Conservation (phyloP, 108 stramenopile species). For the Heterococcus sp. region DNA sequence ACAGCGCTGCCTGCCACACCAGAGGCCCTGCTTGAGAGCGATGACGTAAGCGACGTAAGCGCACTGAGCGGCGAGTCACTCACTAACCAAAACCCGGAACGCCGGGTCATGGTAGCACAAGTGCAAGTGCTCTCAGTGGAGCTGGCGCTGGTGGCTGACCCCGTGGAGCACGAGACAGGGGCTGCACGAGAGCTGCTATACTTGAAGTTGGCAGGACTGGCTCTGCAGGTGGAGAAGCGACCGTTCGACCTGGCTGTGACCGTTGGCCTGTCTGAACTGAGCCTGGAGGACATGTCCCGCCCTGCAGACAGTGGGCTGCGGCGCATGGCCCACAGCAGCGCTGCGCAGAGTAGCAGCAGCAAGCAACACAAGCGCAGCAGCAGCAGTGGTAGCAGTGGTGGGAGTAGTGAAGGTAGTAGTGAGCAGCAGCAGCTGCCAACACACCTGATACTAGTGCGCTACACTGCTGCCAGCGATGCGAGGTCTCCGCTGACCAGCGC, state of each 20-base stretch:
- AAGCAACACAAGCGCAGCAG: not conserved
- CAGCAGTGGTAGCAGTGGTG: not conserved
- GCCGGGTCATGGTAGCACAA: not conserved
- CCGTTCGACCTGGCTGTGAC: not conserved
- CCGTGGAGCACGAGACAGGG: not conserved
- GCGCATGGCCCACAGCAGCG: not conserved
- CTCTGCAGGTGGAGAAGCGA: not conserved
- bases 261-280: not conserved
- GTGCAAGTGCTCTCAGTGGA: not conserved
- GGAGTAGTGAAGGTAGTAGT: not conserved
- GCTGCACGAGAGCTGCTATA: not conserved
- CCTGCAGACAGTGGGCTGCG: not conserved
- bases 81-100: too few species aligned
- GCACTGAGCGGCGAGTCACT: not conserved
- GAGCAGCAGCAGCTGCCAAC: not conserved
- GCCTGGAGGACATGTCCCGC: not conserved
- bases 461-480: not conserved
- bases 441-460: not conserved
- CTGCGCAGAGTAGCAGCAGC: not conserved
- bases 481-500: not conserved
- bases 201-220: not conserved
- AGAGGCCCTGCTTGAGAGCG: not conserved
- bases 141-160: not conserved
- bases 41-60: not conserved
- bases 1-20: not conserved